Evolutionary conservation across 768 basidiomycete genomes (phyloP).

Genomic region (Clitopilus hobsonii): DNA sequence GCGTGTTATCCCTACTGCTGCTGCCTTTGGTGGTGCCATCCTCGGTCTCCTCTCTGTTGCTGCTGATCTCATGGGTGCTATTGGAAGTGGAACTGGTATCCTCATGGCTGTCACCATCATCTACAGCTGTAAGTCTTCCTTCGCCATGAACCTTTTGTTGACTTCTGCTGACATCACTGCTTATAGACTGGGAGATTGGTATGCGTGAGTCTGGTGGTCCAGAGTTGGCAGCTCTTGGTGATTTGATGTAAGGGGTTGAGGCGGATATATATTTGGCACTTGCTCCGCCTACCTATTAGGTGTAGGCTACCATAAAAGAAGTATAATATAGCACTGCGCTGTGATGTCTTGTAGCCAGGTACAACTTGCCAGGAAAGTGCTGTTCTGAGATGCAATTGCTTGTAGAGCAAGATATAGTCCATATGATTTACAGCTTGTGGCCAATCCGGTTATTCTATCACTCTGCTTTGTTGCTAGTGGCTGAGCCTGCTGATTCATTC

Average conservation of each 20-base stretch:
- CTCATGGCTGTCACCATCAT: conserved; percentile 98
- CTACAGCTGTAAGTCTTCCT: conserved; percentile 73
- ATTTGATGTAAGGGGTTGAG: not conserved
- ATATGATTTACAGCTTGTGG: no score
- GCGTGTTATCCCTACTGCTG: conserved; percentile 95
- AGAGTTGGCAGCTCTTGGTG: not conserved
- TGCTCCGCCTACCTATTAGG: conserved; percentile 25
- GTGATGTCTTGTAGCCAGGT: conserved; percentile 24
- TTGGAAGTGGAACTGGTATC: conserved; percentile 94
- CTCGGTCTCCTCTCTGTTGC: conserved; percentile 87
- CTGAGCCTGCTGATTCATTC: no score
- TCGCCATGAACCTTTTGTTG: no score
- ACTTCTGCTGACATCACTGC: no score
- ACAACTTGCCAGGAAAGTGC: no score
- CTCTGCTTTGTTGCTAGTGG: no score
- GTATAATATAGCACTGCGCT: conserved; percentile 9
- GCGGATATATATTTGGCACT: conserved; percentile 20
- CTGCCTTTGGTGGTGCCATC: conserved; percentile 96
- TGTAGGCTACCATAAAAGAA: conserved; percentile 30
- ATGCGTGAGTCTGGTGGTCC: not conserved
- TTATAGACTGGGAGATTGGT: conserved; percentile 15
- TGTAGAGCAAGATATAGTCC: no score
- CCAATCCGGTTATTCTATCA: no score
- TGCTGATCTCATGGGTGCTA: conserved; percentile 93
- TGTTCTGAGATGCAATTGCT: no score